phyloP scores from a whole-genome alignment of 2,329 filamentous ascomycete species.

The Mycosphaerella sp. region DNA sequence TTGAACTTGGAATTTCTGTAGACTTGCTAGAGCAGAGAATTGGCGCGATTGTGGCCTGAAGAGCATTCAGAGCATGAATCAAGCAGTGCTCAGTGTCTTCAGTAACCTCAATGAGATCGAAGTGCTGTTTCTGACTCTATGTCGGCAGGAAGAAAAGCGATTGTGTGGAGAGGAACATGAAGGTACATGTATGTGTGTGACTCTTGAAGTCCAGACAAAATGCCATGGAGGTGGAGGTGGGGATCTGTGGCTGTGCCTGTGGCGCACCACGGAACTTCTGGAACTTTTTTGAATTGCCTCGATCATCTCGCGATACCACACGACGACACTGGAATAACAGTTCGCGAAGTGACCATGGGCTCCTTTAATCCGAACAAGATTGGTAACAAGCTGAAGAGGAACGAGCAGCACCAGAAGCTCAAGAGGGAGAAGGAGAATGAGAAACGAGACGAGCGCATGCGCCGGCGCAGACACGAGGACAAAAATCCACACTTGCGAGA shows the following conservation, averaged over 20 bases:
- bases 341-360: conserved; percentile 21
- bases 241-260: conserved; percentile 3
- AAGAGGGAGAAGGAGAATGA: conserved; percentile 70
- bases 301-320: background rate
- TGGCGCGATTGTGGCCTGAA: conserved; percentile 3
- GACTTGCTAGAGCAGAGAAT: conserved; percentile 16
- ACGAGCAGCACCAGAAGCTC: conserved; percentile 69
- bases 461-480: conserved; percentile 75
- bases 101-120: background rate
- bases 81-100: background rate
- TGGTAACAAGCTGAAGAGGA: conserved; percentile 61
- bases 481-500: conserved; percentile 70
- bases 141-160: conserved; percentile 1
- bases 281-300: background rate
- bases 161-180: background rate
- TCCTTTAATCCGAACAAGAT: conserved; percentile 31
- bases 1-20: conserved; percentile 23
- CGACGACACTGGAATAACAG: background rate
- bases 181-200: background rate
- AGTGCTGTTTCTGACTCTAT: conserved; percentile 3
- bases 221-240: too few species aligned
- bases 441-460: conserved; percentile 69
- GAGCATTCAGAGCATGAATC: conserved; percentile 4
- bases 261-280: background rate
- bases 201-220: background rate